Evolutionary conservation across 2,329 filamentous ascomycete species (phyloP), one percentile per base, ranked within the genome.

Genomic region (Lecanosticta acicola): DNA sequence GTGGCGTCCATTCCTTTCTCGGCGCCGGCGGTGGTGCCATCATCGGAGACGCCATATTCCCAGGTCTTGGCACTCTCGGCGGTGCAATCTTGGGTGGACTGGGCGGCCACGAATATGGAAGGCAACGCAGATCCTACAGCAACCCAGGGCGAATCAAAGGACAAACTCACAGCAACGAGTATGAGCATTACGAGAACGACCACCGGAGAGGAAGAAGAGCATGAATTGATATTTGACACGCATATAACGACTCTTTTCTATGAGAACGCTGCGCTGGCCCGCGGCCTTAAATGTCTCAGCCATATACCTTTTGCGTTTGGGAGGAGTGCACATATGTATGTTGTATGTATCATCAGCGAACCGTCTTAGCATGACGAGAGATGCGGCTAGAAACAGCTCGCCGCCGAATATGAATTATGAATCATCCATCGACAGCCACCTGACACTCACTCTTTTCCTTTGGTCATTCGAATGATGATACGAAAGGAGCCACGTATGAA

Each of bases 1-100:
- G 45, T 9, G 52, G 58, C 8, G 54, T 59, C 4, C 53, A 69
- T 26, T 71, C 69, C 0, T 73, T 72, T 41, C 54, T 73, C 0
- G 70, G 70, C 38, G 70, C 70, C 0, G 68, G 70, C 8, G 70
- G 64, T 2, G 70, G 70, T 10, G 69, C 67, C 3, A 46, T 73
- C 1, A 60, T 73, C 1, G 70, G 70, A 2, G 70, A 73, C 49
- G 60, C 58, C 11, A 68, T 72, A 8, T 70, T 73, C 35, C 70
- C 70, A 2, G 70, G 70, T 0, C 46, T 72, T 2, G 69, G 70
- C 3, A 71, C 62, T 11, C 20, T 65, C 4, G 62, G 62, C 4
- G 63, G 69, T 0, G 56, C 70, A 16, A 54, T 71, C 9, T 46
- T 72, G 1, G 70, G 70, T 11, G 70, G 69, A 3, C 60, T 70